phyloP scores from a whole-genome alignment of 1,284 basidiomycete species.

The Inonotus obliquus region DNA sequence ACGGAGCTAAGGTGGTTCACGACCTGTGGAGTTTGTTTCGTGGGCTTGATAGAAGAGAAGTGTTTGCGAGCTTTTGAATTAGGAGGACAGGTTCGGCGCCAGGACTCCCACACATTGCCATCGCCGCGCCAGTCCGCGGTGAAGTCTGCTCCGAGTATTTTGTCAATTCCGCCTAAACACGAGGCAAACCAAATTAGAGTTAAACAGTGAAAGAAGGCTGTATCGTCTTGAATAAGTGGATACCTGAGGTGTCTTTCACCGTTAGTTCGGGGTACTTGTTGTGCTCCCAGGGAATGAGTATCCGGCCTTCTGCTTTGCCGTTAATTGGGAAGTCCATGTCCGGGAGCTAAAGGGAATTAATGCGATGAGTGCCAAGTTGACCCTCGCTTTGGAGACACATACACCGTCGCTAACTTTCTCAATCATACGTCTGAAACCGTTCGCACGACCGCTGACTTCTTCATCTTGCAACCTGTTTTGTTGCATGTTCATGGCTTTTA shows the following conservation, averaged over 20 bases:
- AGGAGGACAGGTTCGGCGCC: constrained; percentile 85
- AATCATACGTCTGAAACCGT: constrained; percentile 72
- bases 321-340: constrained; percentile 93
- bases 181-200: constrained; percentile 11
- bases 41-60: constrained; percentile 63
- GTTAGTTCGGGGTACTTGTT: constrained; percentile 66
- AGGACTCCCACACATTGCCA: constrained; percentile 89
- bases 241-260: constrained; percentile 46
- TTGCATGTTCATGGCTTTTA: constrained; percentile 54
- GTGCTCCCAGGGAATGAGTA: constrained; percentile 87
- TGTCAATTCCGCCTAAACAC: constrained; percentile 47
- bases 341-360: constrained; percentile 54
- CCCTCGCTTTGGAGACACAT: constrained; percentile 21
- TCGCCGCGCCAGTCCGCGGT: constrained; percentile 78
- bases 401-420: constrained; percentile 67
- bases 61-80: constrained; percentile 74
- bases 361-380: constrained; percentile 9
- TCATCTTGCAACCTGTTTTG: constrained; percentile 48
- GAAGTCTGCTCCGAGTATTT: constrained; percentile 67
- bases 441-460: constrained; percentile 73
- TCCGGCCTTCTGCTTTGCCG: constrained; percentile 85
- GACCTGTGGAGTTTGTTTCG: constrained; percentile 23
- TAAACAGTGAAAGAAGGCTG: background rate
- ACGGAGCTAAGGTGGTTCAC: constrained; percentile 19
- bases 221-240: background rate